Evolutionary conservation across 805 yeast genomes (phyloP).

Genomic region (Ogataea salicorniae): DNA sequence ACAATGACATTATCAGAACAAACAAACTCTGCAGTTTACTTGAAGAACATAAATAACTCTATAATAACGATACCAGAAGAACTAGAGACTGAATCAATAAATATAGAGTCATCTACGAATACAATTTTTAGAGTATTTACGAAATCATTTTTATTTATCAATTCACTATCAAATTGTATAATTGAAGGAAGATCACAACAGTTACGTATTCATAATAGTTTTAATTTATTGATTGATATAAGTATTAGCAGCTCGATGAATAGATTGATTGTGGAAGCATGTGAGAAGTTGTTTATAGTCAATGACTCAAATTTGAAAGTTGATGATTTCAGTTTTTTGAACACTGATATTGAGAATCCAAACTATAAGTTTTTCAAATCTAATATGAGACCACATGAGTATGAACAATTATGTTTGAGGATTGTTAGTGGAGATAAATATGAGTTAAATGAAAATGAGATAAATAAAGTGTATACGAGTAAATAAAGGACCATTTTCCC

Average conservation of each 20-base stretch:
- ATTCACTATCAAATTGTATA: constrained; percentile 8
- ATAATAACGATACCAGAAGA: constrained; percentile 9
- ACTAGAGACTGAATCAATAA: constrained; percentile 13
- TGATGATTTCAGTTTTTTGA: constrained; percentile 28
- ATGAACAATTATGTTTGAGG: no score
- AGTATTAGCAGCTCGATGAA: constrained; percentile 10
- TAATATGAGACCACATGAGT: neutral
- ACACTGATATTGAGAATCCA: constrained; percentile 12
- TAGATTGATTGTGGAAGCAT: constrained; percentile 24
- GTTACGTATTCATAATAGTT: constrained; percentile 21
- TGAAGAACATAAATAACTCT: constrained; percentile 8
- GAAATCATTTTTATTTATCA: constrained; percentile 18
- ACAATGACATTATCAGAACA: neutral
- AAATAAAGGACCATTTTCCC: no score
- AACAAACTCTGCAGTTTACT: constrained; percentile 3
- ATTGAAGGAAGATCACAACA: constrained; percentile 22
- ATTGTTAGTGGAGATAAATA: no score
- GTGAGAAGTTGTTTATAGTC: constrained; percentile 12
- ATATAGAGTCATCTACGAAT: constrained; percentile 13
- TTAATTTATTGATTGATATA: constrained; percentile 9
- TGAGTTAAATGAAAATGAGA: no score
- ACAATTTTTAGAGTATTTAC: constrained; percentile 15
- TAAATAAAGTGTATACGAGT: no score
- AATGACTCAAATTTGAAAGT: constrained; percentile 9
- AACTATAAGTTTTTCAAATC: constrained; percentile 9